Percentiles rank a stretch among this genome's conserved stretches.
Evolutionary conservation across 2,329 filamentous ascomycete species (phyloP).

Genomic region (Paramyrothecium sp.): DNA sequence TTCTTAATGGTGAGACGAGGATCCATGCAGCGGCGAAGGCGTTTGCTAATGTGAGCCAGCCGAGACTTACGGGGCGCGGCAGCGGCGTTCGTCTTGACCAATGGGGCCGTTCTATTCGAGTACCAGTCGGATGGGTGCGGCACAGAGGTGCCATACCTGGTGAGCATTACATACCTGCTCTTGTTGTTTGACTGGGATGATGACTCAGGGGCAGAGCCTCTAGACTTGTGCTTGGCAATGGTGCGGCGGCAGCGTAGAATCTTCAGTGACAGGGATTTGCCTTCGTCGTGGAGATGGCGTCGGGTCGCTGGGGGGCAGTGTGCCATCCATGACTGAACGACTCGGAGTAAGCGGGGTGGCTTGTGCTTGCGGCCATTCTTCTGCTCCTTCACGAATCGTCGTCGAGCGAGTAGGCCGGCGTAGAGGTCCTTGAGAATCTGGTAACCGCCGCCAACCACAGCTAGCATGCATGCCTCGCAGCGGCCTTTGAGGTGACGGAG

Average conservation of each 20-base stretch:
- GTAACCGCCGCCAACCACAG: conserved; percentile 42
- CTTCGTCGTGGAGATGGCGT: background rate
- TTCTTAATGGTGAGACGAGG: too few species aligned
- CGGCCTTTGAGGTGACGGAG: conserved; percentile 23
- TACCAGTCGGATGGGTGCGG: too few species aligned
- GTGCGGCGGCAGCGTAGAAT: background rate
- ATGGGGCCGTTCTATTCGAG: too few species aligned
- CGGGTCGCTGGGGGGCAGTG: conserved; percentile 17
- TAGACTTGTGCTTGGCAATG: background rate
- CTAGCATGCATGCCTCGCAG: conserved; percentile 55
- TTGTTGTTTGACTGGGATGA: background rate
- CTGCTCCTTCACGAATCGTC: background rate
- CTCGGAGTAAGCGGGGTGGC: conserved; percentile 32
- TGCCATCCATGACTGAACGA: conserved; percentile 44
- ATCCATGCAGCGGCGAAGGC: too few species aligned
- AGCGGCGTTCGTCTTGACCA: too few species aligned
- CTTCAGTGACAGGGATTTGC: background rate
- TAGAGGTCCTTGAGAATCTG: conserved; percentile 43
- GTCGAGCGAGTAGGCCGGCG: conserved; percentile 40
- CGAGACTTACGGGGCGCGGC: too few species aligned
- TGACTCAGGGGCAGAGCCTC: background rate
- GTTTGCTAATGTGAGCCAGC: too few species aligned
- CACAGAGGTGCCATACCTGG: too few species aligned
- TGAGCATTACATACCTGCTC: too few species aligned
- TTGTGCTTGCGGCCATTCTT: conserved; percentile 11